Percentiles rank a stretch among this genome's conserved stretches.
Conservation (phyloP, 768 basidiomycete genomes). For the Termitomyces heimii region DNA sequence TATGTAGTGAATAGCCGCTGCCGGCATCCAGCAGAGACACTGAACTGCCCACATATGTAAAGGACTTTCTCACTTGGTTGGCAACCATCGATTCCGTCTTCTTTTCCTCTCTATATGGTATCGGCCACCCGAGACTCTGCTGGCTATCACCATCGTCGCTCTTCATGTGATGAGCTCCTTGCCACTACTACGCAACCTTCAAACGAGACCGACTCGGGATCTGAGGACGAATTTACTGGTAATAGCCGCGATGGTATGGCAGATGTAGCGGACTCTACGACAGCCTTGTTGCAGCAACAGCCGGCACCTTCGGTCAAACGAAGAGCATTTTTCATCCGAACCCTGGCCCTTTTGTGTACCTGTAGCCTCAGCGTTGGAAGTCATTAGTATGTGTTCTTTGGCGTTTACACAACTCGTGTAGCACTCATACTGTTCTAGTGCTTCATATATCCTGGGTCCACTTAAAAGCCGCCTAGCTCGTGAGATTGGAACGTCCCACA, state of each 20-base stretch:
- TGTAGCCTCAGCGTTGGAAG: conserved; percentile 73
- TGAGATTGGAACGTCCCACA: conserved; percentile 71
- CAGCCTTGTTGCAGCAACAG: not conserved
- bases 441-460: conserved; percentile 71
- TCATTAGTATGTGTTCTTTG: conserved; percentile 54
- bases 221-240: conserved; percentile 13
- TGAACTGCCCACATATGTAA: conserved; percentile 3
- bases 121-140: not conserved
- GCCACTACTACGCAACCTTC: conserved; percentile 5
- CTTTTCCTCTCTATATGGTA: not conserved
- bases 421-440: conserved; percentile 31
- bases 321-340: conserved; percentile 44
- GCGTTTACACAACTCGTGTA: not conserved
- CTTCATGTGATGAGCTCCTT: conserved; percentile 23
- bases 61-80: not conserved
- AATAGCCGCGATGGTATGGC: conserved; percentile 18
- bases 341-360: conserved; percentile 61
- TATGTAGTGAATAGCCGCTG: not conserved
- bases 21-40: not conserved
- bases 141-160: conserved; percentile 17
- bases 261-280: conserved; percentile 8
- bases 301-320: not conserved
- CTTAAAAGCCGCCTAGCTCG: conserved; percentile 64
- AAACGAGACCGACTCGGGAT: conserved; percentile 10
- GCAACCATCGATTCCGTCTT: not conserved